Base-by-base conservation (phyloP, 495 filamentous ascomycete genomes). In the Schizothecium vesticola region DNA sequence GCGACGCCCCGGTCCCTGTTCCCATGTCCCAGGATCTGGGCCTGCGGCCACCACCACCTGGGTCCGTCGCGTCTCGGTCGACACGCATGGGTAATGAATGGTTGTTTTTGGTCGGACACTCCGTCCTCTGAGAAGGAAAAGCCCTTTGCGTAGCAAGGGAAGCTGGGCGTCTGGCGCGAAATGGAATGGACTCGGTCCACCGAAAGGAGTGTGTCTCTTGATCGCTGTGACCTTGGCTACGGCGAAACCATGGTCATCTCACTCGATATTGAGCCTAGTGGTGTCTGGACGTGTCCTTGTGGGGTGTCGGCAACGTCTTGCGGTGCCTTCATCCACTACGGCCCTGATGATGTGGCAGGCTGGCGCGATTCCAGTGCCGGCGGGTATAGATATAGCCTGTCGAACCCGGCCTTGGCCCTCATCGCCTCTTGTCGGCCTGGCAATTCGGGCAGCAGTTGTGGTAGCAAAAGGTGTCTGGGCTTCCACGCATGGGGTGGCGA, bases 381-480 rank as follows among this genome's bases (percentile, higher is more conserved):
- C 16, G 43, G 62, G 43, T 64, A n/a, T 26, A 4, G 62, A 31
- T 36, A 43, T 36, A 19, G 33, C n/a, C 62, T 25, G 16, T 26
- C 43, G 3, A 31, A 25, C 26, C n/a, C 4, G 24, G 19, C 3
- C 9, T 26, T 7, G 33, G 12, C 31, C 11, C 23, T 60, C 57
- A 66, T 13, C 65, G 65, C 57, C 36, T 61, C 29, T 63, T 64
- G 56, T 77, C 75, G 24, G 73, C 66, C 29, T 62, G 33, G 56
- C 79, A 79, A 1, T 65, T 66, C 2, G 56, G 63, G 26, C 77
- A 79, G 56, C 74, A 75, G 25, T 71, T 66, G 56, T 77, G 77
- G 58, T 79, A 78, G 62, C 79, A 84, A 55, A 83, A 80, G n/a
- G 80, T 77, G 62, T 84, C 80, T 0, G 80, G 81, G 56, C 80